Evolutionary conservation across 768 basidiomycete species (phyloP), one percentile per base, ranked within the genome.

Genomic region (Leccinum ochraceum): DNA sequence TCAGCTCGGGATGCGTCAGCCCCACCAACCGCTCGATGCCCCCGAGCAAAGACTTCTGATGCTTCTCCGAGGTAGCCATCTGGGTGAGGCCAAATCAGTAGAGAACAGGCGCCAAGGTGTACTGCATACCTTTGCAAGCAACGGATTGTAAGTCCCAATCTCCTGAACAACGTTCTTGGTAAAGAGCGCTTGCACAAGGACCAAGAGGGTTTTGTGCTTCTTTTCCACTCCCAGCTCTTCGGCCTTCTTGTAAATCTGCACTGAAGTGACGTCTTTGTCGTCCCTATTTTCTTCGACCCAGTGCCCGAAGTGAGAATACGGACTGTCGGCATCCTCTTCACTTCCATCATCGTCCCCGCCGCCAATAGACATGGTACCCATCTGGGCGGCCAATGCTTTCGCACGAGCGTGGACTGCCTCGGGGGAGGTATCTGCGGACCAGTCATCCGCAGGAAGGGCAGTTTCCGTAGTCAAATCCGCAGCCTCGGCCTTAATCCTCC

Each of bases 61-160:
- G 92, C 75, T 95, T 98, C 80, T 98, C 96, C 2, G 90, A 89
- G 0, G 89, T 89, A 53, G 92, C 87, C 83, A 95, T 84, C 93
- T 95, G 59, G 14, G 36, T 53, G 24, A 54, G 54, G 5, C 32
- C 39, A 61, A 13, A 70, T 63, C 48, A 61, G 63, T 30, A 7
- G 32, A 56, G 17, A 6, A 13, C 1, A 14, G 37, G 1, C 11
- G 34, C 36, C 7, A 6, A 6, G 34, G 52, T 8, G 7, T 50
- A 44, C 3, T 39, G 48, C 56, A 26, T n/a, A 56, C 94, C 82
- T 94, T 95, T 57, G 79, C 81, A 57, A 98, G 82, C 6, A 98
- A 71, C 6, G 89, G 74, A 2, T 83, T 81, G 67, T 90, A 92
- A 34, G 79, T 79, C 6, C 77, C 74, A 49, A 94, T 81, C 74